phyloP scores from a whole-genome alignment of 306 rosid species.

The Citrullus colocynthis region DNA sequence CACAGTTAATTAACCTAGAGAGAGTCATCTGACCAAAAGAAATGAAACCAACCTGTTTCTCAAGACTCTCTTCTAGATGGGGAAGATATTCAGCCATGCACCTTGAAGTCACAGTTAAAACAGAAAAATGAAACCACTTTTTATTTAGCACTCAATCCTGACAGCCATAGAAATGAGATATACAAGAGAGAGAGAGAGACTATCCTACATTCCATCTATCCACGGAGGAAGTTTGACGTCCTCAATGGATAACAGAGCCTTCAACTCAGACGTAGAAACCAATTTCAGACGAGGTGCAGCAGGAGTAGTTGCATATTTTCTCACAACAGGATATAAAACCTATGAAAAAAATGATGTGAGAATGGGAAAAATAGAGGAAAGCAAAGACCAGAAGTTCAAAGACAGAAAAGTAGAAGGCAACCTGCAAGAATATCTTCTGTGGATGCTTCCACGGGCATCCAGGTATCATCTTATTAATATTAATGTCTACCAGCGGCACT shows the following conservation, averaged over 20 bases:
- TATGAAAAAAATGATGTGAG: slow-evolving; percentile 8
- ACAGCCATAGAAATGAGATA: neutral
- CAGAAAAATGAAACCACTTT: slow-evolving; percentile 13
- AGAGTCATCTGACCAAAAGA: neutral
- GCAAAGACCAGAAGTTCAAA: neutral
- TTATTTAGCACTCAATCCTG: neutral
- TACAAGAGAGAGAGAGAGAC: slow-evolving; percentile 4
- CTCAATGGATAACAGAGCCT: slow-evolving; percentile 61
- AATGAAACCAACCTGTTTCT: slow-evolving; percentile 60
- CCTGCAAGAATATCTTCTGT: slow-evolving; percentile 88
- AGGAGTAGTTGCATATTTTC: slow-evolving; percentile 46
- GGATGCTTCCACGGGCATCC: slow-evolving; percentile 72
- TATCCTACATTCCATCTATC: slow-evolving; percentile 80
- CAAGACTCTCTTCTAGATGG: slow-evolving; percentile 77
- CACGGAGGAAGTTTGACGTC: slow-evolving; percentile 86
- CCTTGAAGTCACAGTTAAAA: slow-evolving; percentile 34
- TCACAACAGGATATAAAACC: slow-evolving; percentile 86
- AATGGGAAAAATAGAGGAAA: slow-evolving; percentile 14
- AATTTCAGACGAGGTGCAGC: slow-evolving; percentile 81
- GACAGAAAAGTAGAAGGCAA: slow-evolving; percentile 17
- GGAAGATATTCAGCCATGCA: slow-evolving; percentile 95
- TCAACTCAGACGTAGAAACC: slow-evolving; percentile 61
- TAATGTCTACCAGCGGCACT: slow-evolving; percentile 76
- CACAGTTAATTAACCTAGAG: neutral
- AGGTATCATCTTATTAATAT: slow-evolving; percentile 75